A percentile compares a stretch with the other conserved stretches of the same genome.
These are phyloP conservation scores for Dentipellis fragilis DNA, from an alignment of 768 basidiomycete species.

Conservation along the genomic window DNA sequence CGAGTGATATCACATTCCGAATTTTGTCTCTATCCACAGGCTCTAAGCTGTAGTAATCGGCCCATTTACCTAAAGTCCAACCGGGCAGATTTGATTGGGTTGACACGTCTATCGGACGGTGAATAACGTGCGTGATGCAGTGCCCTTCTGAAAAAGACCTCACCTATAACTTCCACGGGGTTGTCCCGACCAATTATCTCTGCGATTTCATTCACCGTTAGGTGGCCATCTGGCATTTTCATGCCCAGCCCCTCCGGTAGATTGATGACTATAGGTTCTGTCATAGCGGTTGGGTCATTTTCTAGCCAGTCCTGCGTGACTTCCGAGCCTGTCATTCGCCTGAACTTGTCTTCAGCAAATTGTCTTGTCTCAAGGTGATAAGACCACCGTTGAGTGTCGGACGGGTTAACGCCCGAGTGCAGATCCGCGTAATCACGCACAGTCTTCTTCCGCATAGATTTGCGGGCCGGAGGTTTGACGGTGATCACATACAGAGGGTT, in stretches of 20 bases:
- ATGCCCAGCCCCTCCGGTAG: slow-evolving; percentile 77
- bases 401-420: slow-evolving; percentile 52
- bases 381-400: slow-evolving; percentile 52
- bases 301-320: slow-evolving; percentile 71
- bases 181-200: slow-evolving; percentile 67
- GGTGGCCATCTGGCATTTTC: slow-evolving; percentile 67
- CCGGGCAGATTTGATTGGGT: slow-evolving; percentile 77
- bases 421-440: slow-evolving; percentile 75
- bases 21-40: slow-evolving; percentile 71
- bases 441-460: slow-evolving; percentile 66
- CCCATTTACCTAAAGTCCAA: slow-evolving; percentile 91
- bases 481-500: slow-evolving; percentile 60
- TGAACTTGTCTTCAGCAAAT: slow-evolving; percentile 55
- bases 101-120: slow-evolving; percentile 77
- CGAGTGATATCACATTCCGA: slow-evolving; percentile 90
- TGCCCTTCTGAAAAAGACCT: slow-evolving; percentile 10
- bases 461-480: slow-evolving; percentile 68
- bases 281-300: slow-evolving; percentile 61
- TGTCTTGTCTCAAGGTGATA: slow-evolving; percentile 59
- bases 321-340: slow-evolving; percentile 53
- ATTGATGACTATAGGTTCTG: slow-evolving; percentile 76
- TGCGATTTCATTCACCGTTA: slow-evolving; percentile 77
- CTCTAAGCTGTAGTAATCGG: slow-evolving; percentile 69
- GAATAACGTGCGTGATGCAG: too few relatives aligned
- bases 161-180: slow-evolving; percentile 89